Evolutionary conservation across 2,329 filamentous ascomycete genomes (phyloP).

Genomic region (Diaporthe sp.): DNA sequence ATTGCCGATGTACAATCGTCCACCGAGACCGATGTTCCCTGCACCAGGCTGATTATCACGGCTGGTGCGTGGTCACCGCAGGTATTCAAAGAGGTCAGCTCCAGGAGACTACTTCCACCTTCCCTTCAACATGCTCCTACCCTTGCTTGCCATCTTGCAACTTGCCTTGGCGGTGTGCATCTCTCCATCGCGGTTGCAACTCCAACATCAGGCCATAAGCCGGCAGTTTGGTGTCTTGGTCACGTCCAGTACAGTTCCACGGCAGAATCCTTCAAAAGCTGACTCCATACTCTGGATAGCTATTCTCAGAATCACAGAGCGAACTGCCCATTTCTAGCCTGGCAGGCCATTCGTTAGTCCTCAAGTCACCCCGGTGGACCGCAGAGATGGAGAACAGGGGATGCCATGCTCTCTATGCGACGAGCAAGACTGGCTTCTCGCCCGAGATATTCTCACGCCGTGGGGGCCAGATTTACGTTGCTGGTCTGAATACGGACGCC

Average conservation of each 20-base stretch:
- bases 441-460: slow-evolving; percentile 80
- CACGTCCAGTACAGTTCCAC: neutral
- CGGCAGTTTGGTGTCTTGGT: neutral
- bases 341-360: slow-evolving; percentile 80
- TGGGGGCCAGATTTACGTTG: slow-evolving; percentile 79
- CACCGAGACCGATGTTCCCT: slow-evolving; percentile 68
- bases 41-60: slow-evolving; percentile 75
- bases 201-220: neutral
- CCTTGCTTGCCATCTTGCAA: neutral
- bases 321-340: slow-evolving; percentile 72
- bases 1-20: slow-evolving; percentile 61
- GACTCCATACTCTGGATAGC: slow-evolving; percentile 42
- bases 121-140: neutral
- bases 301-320: slow-evolving; percentile 72
- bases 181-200: neutral
- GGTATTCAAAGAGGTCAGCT: slow-evolving; percentile 65
- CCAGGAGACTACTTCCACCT: neutral
- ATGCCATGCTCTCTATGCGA: slow-evolving; percentile 79
- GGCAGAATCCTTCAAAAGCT: neutral
- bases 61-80: slow-evolving; percentile 79
- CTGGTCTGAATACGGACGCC: slow-evolving; percentile 75
- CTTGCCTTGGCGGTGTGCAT: neutral
- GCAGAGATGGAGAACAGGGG: slow-evolving; percentile 57
- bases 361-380: slow-evolving; percentile 71
- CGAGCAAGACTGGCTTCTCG: slow-evolving; percentile 69